phyloP scores from a whole-genome alignment of 441 rosid species.

The Gossypium trilobum region DNA sequence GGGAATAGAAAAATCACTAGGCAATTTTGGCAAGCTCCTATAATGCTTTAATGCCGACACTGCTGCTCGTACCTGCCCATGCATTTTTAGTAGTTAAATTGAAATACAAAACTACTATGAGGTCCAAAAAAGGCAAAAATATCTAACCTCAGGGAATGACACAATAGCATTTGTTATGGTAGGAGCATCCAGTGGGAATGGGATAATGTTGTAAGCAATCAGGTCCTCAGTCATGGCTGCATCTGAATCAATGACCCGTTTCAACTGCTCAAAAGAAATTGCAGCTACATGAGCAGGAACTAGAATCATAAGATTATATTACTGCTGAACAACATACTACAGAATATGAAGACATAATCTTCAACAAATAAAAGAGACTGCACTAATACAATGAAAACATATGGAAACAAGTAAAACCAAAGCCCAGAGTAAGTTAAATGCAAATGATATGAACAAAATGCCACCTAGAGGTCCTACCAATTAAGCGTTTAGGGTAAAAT shows the following conservation, averaged over 20 bases:
- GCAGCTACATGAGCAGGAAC: slow-evolving; percentile 9
- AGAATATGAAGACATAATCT: not conserved
- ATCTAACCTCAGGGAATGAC: slow-evolving; percentile 62
- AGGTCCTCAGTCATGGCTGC: slow-evolving; percentile 91
- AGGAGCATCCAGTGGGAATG: slow-evolving; percentile 78
- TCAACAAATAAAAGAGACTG: not conserved
- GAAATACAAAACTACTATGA: slow-evolving; percentile 17
- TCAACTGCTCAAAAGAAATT: slow-evolving; percentile 48
- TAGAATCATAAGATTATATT: slow-evolving; percentile 3
- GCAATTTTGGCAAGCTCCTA: slow-evolving; percentile 59
- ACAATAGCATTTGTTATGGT: slow-evolving; percentile 58
- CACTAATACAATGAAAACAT: not conserved
- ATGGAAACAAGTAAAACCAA: not conserved
- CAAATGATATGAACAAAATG: not conserved
- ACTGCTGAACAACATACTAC: not conserved
- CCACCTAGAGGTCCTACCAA: not conserved
- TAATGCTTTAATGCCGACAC: slow-evolving; percentile 58
- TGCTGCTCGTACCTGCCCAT: slow-evolving; percentile 73
- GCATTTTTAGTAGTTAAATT: slow-evolving; percentile 10
- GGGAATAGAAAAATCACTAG: slow-evolving; percentile 65
- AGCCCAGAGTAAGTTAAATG: not conserved
- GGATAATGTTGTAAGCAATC: slow-evolving; percentile 80
- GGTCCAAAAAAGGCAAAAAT: slow-evolving; percentile 16
- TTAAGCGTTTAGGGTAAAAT: not conserved
- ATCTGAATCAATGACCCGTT: slow-evolving; percentile 71